A percentile compares a stretch with the other conserved stretches of the same genome.
Evolutionary conservation across 768 basidiomycete genomes (phyloP).

Genomic region (Cystofilobasidium macerans): DNA sequence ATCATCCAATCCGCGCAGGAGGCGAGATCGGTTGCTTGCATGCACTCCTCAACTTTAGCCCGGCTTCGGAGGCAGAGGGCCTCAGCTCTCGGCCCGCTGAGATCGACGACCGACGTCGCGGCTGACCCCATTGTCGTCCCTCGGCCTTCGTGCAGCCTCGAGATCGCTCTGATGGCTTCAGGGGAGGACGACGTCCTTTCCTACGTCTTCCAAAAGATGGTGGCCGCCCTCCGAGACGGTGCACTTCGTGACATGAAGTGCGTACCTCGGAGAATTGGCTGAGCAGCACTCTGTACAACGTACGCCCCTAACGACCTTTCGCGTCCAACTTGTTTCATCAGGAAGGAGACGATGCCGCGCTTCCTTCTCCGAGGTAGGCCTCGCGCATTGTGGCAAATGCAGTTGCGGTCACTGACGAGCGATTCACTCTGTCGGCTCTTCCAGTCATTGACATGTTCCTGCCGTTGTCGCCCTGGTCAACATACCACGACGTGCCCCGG

Average conservation of each 20-base stretch:
- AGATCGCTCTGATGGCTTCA: constrained; percentile 8
- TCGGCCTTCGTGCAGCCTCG: constrained; percentile 11
- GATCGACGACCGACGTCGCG: no score
- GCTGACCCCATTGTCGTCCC: neutral
- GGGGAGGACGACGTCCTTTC: constrained; percentile 10
- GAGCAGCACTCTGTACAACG: neutral
- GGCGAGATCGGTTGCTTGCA: no score
- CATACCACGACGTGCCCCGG: constrained; percentile 8
- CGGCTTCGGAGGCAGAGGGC: no score
- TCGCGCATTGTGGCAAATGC: neutral
- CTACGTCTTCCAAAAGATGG: constrained; percentile 17
- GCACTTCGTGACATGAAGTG: constrained; percentile 12
- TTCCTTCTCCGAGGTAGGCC: constrained; percentile 9
- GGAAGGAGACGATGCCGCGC: constrained; percentile 1
- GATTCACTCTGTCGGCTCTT: neutral
- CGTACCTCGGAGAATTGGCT: neutral
- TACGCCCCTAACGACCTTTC: neutral
- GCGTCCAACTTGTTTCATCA: neutral
- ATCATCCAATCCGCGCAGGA: no score
- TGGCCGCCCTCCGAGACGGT: neutral
- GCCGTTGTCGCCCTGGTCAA: constrained; percentile 1
- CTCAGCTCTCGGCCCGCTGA: no score
- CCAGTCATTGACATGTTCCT: constrained; percentile 18
- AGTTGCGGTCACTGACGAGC: neutral
- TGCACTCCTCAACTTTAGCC: no score